Percentiles rank a stretch among this genome's conserved stretches.
Conservation (phyloP, 805 yeast genomes). For the Priceomyces carsonii region DNA sequence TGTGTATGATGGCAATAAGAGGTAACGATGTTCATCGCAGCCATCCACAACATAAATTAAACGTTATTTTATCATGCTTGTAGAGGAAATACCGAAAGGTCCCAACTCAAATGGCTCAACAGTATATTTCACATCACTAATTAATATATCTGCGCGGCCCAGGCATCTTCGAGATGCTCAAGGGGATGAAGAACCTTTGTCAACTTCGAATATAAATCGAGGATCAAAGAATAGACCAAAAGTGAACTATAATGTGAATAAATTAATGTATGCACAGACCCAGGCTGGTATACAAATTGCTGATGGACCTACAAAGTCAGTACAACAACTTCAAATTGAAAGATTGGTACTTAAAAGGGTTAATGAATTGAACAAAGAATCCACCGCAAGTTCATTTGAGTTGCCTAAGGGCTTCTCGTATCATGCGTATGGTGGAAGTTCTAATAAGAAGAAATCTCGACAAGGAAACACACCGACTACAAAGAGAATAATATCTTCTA, state of each 20-base stretch:
- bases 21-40: too few relatives aligned
- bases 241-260: conserved; percentile 45
- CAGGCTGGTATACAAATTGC: conserved; percentile 22
- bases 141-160: conserved; percentile 43
- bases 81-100: conserved; percentile 43
- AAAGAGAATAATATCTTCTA: conserved; percentile 41
- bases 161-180: conserved; percentile 11
- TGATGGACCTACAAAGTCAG: conserved; percentile 40
- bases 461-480: conserved; percentile 46
- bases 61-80: conserved; percentile 31
- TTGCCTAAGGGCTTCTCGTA: conserved; percentile 42
- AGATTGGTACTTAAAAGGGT: conserved; percentile 36
- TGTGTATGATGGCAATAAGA: too few relatives aligned
- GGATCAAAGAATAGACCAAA: conserved; percentile 34
- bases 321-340: conserved; percentile 45
- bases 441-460: conserved; percentile 27
- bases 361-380: conserved; percentile 35
- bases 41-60: too few relatives aligned
- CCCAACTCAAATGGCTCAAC: conserved; percentile 33
- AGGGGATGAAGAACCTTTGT: conserved; percentile 18
- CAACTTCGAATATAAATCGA: conserved; percentile 17
- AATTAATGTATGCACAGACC: conserved; percentile 43
- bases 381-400: conserved; percentile 32
- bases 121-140: conserved; percentile 41
- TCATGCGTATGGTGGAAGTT: conserved; percentile 27